Evolutionary conservation across 176 grass and related monocot genomes (phyloP), one percentile per base, ranked within the genome.

Genomic region (Oropetium thomaeum): DNA sequence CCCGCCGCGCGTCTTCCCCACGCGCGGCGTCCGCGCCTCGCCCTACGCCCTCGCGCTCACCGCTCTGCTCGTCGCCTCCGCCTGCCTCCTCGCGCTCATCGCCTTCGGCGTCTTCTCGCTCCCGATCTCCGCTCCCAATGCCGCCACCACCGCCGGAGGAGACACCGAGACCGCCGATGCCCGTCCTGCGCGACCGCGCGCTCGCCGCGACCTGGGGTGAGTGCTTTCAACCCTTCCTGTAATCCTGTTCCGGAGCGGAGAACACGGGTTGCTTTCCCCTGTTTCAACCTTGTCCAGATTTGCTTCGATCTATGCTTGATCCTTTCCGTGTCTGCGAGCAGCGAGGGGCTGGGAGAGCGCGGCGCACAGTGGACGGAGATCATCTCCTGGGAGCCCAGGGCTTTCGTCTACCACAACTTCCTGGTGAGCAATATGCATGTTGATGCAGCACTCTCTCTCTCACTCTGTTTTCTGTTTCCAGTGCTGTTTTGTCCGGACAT

Each of bases 321-420:
- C 60, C 2, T 66, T 14, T 69, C 67, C 80, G 23, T 67, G 17
- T 0, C 39, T 69, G 66, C 27, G 22, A 71, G 65, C 79, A 86
- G 83, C 67, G 81, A 87, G 59, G 91, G 88, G 7, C 66, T 98
- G 17, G 95, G 88, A 22, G 81, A 93, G 78, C 89, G 84, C 4
- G 91, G 91, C 14, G 72, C 65, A n/a, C 95, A 98, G 74, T 98
- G 91, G 95, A 92, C 95, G n/a, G 89, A 97, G 75, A 70, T 97
- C n/a, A 53, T 97, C 57, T 97, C 94, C 7, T 97, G 94, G 94
- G 90, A 93, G 47, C 94, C 94, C 11, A 80, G 94, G 52, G 81
- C 90, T 0, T 97, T 93, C 49, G 41, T 97, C 54, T 92, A 94
- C 74, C 95, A 98, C 74, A 94, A 90, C 69, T 94, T 98, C 68